phyloP scores from a whole-genome alignment of 1,284 basidiomycete species.

The Apiotrichum gracile region DNA sequence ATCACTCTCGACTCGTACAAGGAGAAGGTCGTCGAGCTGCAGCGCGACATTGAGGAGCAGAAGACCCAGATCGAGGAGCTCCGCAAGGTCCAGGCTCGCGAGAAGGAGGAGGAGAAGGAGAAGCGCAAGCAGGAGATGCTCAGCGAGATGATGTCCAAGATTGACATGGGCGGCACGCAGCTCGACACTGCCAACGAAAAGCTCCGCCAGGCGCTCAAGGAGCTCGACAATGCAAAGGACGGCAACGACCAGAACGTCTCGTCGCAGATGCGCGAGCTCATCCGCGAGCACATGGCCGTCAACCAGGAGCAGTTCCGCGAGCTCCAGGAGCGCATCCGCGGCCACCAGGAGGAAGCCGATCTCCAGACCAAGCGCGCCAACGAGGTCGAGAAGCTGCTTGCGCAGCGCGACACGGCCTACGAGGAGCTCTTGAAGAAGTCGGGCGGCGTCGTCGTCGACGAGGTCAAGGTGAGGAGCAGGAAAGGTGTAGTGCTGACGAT shows the following conservation, averaged over 20 bases:
- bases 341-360: slow-evolving; percentile 88
- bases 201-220: slow-evolving; percentile 35
- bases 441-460: slow-evolving; percentile 57
- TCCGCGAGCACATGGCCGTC: slow-evolving; percentile 83
- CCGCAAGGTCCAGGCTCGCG: slow-evolving; percentile 70
- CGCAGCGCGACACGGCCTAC: slow-evolving; percentile 82
- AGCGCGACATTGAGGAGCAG: slow-evolving; percentile 83
- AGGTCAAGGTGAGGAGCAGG: slow-evolving; percentile 67
- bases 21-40: slow-evolving; percentile 87
- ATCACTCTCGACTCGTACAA: slow-evolving; percentile 96
- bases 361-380: slow-evolving; percentile 73
- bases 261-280: slow-evolving; percentile 54
- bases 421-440: slow-evolving; percentile 74
- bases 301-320: slow-evolving; percentile 80
- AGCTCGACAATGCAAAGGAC: slow-evolving; percentile 32
- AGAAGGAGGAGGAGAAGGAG: slow-evolving; percentile 97
- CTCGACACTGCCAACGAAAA: slow-evolving; percentile 34
- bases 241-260: neutral
- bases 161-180: slow-evolving; percentile 58
- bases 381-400: slow-evolving; percentile 78
- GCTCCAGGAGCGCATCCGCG: slow-evolving; percentile 79
- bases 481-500: slow-evolving; percentile 8
- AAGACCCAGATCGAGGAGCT: slow-evolving; percentile 73
- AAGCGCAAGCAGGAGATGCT: slow-evolving; percentile 99
- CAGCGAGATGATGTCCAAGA: slow-evolving; percentile 99